Evolutionary conservation across 306 rosid genomes (phyloP), one percentile per base, ranked within the genome.

Genomic region (Cicer pinnatifidum): DNA sequence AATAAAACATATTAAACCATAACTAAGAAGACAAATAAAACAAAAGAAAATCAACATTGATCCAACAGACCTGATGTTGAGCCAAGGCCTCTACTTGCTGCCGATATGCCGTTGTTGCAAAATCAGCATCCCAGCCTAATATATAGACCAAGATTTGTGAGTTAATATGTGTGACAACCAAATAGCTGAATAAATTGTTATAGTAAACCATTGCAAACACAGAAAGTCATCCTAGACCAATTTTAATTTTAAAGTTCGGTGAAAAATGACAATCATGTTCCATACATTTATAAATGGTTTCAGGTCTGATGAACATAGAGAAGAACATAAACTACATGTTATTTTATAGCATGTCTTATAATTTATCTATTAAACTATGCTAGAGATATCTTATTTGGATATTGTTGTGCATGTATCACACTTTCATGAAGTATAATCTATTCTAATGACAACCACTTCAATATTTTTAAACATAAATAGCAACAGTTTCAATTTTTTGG

Each of bases 81-180:
- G 97, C 89, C 85, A 94, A 80, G 80, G 95, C 89, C 87, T 94
- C 97, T 60, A 94, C 99, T 84, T 91, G 89, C 84, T 94, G 99
- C 11, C 99, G 86, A 87, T 94, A 94, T 67, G 99, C 99, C 85
- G 83, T 93, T 28, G 99, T 94, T 23, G 99, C 99, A 78, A 88
- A 89, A 81, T 94, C 99, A 73, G 97, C 92, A 87, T 94, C 99
- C 99, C 99, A 94, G 38, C 91, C 99, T 94, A 71, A 61, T 6
- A 81, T 56, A 72, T 20, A 69, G 77, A 78, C 9, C 48, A 71
- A 67, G 58, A 61, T 77, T 48, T 46, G 52, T 38, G 46, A 64
- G 71, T 56, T 35, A 57, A 62, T 48, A 71, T 23, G 19, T 48
- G 15, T 58, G 50, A 73, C 75, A 82, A 48, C 56, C 28, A 46